Conservation (phyloP, 495 filamentous ascomycete genomes). For the Amniculicola lignicola region DNA sequence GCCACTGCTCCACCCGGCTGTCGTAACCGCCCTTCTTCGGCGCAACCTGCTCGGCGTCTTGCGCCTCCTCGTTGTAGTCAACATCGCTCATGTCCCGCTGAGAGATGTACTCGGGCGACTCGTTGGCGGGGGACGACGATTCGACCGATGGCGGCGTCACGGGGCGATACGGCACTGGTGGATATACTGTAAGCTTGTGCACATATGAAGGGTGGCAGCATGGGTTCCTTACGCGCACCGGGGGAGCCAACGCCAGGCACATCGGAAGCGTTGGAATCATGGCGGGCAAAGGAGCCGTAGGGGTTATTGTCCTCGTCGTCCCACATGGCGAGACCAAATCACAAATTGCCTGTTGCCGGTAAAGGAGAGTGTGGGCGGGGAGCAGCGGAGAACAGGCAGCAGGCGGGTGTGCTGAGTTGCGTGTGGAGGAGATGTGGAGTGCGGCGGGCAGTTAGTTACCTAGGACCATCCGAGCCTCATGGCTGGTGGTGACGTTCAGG, state of each 20-base stretch:
- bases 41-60: slow-evolving; percentile 39
- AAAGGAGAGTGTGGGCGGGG: background rate
- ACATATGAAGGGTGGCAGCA: slow-evolving; percentile 34
- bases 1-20: slow-evolving; percentile 91
- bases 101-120: slow-evolving; percentile 59
- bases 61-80: slow-evolving; percentile 54
- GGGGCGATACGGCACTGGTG: slow-evolving; percentile 41
- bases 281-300: slow-evolving; percentile 84
- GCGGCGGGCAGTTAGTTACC: background rate
- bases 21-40: slow-evolving; percentile 84
- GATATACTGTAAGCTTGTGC: slow-evolving; percentile 3
- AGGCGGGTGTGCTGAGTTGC: background rate
- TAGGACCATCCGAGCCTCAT: background rate
- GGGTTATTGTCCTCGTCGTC: slow-evolving; percentile 96
- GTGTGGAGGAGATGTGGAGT: background rate
- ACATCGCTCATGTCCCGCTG: slow-evolving; percentile 60
- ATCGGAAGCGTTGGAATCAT: slow-evolving; percentile 72
- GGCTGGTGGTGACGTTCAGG: background rate
- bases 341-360: background rate
- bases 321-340: slow-evolving; percentile 52
- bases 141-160: slow-evolving; percentile 44
- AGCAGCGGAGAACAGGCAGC: background rate
- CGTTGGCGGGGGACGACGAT: slow-evolving; percentile 42
- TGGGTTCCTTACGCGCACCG: slow-evolving; percentile 45
- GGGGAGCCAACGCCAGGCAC: slow-evolving; percentile 65